Evolutionary conservation across 2,329 filamentous ascomycete species (phyloP), one percentile per base, ranked within the genome.

Genomic region (Dichotomopilus funicola): DNA sequence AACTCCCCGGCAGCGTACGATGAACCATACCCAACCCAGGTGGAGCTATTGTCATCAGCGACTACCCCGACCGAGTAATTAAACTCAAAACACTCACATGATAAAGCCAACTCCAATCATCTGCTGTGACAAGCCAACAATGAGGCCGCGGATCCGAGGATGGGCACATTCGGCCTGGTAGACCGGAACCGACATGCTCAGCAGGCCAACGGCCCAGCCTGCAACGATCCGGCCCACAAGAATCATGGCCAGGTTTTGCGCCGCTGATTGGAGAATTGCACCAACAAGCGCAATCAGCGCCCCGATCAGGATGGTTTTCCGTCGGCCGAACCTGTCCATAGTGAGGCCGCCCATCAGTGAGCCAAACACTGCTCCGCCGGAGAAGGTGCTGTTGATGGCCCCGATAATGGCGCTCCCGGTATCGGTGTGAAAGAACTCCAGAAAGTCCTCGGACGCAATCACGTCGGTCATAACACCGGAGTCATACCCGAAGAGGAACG

Each of bases 371-470:
- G 78, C 78, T 31, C 78, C 78, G 2, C 78, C 78, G 1, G 73
- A 76, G 62, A 85, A 86, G 31, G 83, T 84, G 56, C 81, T 81
- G 64, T 83, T 82, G 65, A 86, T 80, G 19, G 82, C 82, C 9
- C 83, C 83, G 54, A 85, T 73, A 50, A 82, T 77, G 5, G 77
- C 70, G 62, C 74, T 5, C 7, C 56, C 56, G 76, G 71, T 72
- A 33, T 78, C 74, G 4, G 78, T 79, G 41, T 81, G 70, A 69
- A 86, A 86, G 64, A 78, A 81, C 1, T 65, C 56, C 13, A 84
- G 73, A 66, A 86, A 85, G 62, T 81, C 71, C 34, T 73, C 71
- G 8, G 75, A 78, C n/a, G 74, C 73, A 53, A 82, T 80, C 57
- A 81, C 80, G 65, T 80, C 73, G 27, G 72, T 71, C 67, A 73